Base-by-base conservation (phyloP, 345 rosid species). In the Eucalyptus regnans region DNA sequence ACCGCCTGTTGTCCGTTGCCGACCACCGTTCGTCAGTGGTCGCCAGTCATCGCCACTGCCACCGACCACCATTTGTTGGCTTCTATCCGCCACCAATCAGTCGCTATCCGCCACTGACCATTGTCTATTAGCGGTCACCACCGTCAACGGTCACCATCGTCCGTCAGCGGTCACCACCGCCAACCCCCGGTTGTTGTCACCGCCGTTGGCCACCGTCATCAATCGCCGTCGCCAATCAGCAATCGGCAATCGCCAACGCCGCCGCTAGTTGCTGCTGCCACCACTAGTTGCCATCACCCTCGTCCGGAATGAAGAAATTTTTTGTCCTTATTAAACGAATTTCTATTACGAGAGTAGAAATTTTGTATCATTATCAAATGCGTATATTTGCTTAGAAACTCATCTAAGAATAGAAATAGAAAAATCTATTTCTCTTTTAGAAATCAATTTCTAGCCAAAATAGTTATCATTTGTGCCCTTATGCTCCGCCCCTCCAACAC, bases 1-100 rank as follows among this genome's bases (percentile, higher is more conserved):
- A 52, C 23, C 1, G 1, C 22, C 4, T 51, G 4, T 0, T 1
- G 4, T 51, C 2, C 8, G 0, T 4, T 0, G 4, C 2, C 9
- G 2, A 52, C 56, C 56, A 52, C 1, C 23, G 1, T 33, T 33
- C 33, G 33, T 37, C 41, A 3, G 4, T 37, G 41, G 41, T 37
- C 41, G 41, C 41, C 41, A 4, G 3, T 51, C 3, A 3, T 7
- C 8, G 1, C 2, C 1, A 1, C 8, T 0, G 0, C 22, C 54
- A 17, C 2, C 9, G 2, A 52, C 56, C 56, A 52, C 1, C 9
- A 0, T 52, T 4, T 2, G 7, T 1, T 0, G 0, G 23, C 1
- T 18, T 0, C 9, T 52, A 52, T 52, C 9, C 4, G 4, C 9
- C 1, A 1, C 2, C 9, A 1, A 52, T 4, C 0, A 0, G 2